phyloP scores from a whole-genome alignment of 331 rosid species.

The Pyrus hybrid region DNA sequence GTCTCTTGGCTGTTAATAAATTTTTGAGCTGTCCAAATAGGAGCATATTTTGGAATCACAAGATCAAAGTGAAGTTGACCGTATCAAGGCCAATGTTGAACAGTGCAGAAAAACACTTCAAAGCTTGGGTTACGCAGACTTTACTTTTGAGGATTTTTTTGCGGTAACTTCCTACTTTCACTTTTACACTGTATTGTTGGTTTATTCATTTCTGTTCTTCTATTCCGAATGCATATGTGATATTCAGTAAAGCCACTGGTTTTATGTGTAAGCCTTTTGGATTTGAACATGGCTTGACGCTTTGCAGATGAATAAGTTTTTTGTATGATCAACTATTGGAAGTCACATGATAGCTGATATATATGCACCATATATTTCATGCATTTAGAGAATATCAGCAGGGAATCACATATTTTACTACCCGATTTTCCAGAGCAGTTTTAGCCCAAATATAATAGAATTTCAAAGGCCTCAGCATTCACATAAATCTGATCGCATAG shows the following conservation, averaged over 20 bases:
- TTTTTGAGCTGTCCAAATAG: slow-evolving; percentile 25
- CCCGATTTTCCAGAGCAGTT: background rate
- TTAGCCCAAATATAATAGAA: background rate
- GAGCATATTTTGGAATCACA: slow-evolving; percentile 79
- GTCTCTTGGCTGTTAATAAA: slow-evolving; percentile 14
- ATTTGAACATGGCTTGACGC: background rate
- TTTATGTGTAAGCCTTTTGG: background rate
- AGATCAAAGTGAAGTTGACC: slow-evolving; percentile 70
- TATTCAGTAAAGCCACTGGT: background rate
- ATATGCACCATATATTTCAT: background rate
- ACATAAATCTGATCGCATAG: too few species aligned
- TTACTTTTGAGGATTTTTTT: slow-evolving; percentile 95
- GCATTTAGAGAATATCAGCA: background rate
- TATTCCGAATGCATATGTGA: too few species aligned
- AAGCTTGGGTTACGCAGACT: slow-evolving; percentile 81
- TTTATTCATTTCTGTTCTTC: background rate
- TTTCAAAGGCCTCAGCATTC: background rate
- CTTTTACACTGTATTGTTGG: background rate
- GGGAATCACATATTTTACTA: background rate
- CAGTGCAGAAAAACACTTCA: slow-evolving; percentile 79
- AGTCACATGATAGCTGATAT: background rate
- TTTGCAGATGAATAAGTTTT: background rate
- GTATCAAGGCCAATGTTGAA: slow-evolving; percentile 66
- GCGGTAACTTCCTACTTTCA: slow-evolving; percentile 36
- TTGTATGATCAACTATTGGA: background rate